Evolutionary conservation across 2,329 filamentous ascomycete species (phyloP).

Genomic region (Colletotrichum phormii): DNA sequence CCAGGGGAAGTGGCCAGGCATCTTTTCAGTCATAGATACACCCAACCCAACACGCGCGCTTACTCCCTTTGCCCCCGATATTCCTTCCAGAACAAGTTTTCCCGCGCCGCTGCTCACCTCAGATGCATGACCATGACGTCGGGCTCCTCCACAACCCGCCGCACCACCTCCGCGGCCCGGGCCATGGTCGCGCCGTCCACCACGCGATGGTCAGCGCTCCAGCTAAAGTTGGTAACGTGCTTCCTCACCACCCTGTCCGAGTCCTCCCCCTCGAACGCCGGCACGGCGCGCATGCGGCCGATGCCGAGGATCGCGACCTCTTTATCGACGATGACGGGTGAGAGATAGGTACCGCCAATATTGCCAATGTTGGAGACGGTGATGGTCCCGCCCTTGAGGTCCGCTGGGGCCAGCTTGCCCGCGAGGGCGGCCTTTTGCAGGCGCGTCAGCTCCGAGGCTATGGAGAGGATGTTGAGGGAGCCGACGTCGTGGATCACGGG

Average conservation of each 20-base stretch:
- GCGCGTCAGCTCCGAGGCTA: constrained; percentile 80
- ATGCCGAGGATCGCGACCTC: constrained; percentile 94
- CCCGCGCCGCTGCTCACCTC: constrained; percentile 56
- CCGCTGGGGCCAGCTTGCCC: constrained; percentile 80
- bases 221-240: constrained; percentile 91
- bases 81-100: background rate
- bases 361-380: constrained; percentile 97
- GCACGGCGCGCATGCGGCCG: constrained; percentile 82
- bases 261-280: constrained; percentile 73
- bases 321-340: constrained; percentile 88
- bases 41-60: background rate
- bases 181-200: constrained; percentile 97
- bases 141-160: constrained; percentile 82
- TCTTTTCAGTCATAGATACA: background rate
- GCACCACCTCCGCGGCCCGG: constrained; percentile 85
- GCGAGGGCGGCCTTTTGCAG: constrained; percentile 78
- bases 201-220: constrained; percentile 95
- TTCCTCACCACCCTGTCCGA: constrained; percentile 73
- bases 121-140: constrained; percentile 88
- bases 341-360: constrained; percentile 91
- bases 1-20: no score
- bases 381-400: constrained; percentile 89
- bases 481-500: constrained; percentile 91
- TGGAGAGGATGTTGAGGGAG: constrained; percentile 78
- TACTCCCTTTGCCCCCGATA: background rate